Percentiles rank a stretch among this genome's conserved stretches.
Evolutionary conservation across 2,329 filamentous ascomycete species (phyloP).

Genomic region (Sporothrix brunneoviolacea): DNA sequence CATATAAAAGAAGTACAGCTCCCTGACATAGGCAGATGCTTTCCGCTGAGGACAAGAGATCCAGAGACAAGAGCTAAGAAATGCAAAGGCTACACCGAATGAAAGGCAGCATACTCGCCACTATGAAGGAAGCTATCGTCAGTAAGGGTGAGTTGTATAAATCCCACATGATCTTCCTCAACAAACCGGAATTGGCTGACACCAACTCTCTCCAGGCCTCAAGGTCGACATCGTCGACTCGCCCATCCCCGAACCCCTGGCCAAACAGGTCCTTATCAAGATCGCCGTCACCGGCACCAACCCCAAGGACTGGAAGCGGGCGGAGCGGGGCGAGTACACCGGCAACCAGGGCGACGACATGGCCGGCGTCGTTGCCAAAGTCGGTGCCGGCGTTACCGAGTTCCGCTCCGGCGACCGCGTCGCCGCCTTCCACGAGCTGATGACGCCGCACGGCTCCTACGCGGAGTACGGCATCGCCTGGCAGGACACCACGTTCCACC

Average conservation of each 20-base stretch:
- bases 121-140: conserved; percentile 16
- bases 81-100: no score
- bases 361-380: conserved; percentile 46
- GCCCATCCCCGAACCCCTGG: conserved; percentile 31
- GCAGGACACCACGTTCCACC: conserved; percentile 35
- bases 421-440: conserved; percentile 43
- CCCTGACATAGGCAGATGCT: no score
- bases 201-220: conserved; percentile 23
- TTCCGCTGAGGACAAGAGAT: no score
- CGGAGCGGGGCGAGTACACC: conserved; percentile 3
- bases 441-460: conserved; percentile 28
- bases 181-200: no score
- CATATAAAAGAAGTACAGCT: no score
- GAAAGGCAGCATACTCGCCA: no score
- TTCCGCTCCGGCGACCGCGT: conserved; percentile 53
- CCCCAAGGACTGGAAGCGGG: conserved; percentile 42
- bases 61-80: no score
- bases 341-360: conserved; percentile 49
- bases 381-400: conserved; percentile 48
- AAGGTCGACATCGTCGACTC: conserved; percentile 34
- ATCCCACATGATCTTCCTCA: no score
- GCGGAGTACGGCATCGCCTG: conserved; percentile 38
- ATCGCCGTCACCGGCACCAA: conserved; percentile 34
- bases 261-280: conserved; percentile 19
- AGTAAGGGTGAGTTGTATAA: conserved; percentile 7